Evolutionary conservation across 2,329 filamentous ascomycete genomes (phyloP).

Genomic region (Sporothrix inflata): DNA sequence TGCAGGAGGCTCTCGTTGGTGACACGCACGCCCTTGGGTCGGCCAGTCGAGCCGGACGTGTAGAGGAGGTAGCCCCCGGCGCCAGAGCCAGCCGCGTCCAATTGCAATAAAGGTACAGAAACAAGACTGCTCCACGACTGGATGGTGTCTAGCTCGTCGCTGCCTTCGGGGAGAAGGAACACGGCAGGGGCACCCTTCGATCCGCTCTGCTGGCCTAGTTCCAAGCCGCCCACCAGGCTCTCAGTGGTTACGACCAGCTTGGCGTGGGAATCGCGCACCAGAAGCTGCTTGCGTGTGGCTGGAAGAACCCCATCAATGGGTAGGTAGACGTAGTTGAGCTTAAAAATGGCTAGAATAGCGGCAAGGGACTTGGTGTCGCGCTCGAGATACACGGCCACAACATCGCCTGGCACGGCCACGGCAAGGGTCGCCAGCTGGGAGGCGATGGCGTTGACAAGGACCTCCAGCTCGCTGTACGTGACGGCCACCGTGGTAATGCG

Average conservation of each 20-base stretch:
- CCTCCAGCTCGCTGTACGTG: background rate
- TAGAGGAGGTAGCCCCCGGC: slow-evolving; percentile 55
- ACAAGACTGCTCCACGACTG: slow-evolving; percentile 1
- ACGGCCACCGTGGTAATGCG: slow-evolving; percentile 35
- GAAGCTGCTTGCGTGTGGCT: slow-evolving; percentile 60
- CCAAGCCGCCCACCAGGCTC: slow-evolving; percentile 42
- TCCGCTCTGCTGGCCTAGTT: background rate
- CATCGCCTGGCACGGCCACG: slow-evolving; percentile 47
- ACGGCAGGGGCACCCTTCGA: background rate
- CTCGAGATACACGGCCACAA: slow-evolving; percentile 65
- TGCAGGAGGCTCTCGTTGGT: slow-evolving; percentile 55
- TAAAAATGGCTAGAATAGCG: slow-evolving; percentile 59
- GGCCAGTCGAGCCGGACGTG: slow-evolving; percentile 61
- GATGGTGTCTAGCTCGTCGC: slow-evolving; percentile 37
- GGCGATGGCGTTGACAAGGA: background rate
- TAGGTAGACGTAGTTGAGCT: slow-evolving; percentile 62
- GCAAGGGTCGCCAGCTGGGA: slow-evolving; percentile 37
- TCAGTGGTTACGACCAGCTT: slow-evolving; percentile 54
- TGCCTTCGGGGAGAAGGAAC: background rate
- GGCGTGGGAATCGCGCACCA: slow-evolving; percentile 61
- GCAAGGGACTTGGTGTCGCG: slow-evolving; percentile 66
- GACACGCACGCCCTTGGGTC: slow-evolving; percentile 62
- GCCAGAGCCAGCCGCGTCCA: slow-evolving; percentile 44
- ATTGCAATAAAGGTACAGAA: background rate
- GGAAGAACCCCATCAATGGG: slow-evolving; percentile 64